Conservation (phyloP, 2,329 filamentous ascomycete species). For the Alternaria atra region DNA sequence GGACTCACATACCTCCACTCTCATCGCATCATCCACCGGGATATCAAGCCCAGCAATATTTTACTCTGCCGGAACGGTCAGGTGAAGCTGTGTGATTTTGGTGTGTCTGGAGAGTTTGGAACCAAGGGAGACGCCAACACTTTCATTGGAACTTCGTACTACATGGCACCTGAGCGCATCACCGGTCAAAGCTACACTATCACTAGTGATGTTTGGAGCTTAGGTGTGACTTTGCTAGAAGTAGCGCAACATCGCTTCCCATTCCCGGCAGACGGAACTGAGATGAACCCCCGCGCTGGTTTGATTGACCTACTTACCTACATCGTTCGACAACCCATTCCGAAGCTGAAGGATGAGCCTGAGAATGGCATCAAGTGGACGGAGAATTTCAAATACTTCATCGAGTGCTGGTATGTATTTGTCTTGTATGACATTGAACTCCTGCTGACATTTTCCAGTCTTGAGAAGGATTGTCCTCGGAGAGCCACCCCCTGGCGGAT, state of each 20-base stretch:
- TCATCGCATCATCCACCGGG: slow-evolving; percentile 96
- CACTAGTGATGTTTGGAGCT: slow-evolving; percentile 97
- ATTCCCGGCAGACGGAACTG: slow-evolving; percentile 94
- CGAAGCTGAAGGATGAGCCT: slow-evolving; percentile 93
- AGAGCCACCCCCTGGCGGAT: slow-evolving; percentile 97
- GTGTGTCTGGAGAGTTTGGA: slow-evolving; percentile 95
- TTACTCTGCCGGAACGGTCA: slow-evolving; percentile 86
- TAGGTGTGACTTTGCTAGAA: slow-evolving; percentile 95
- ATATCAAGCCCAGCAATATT: slow-evolving; percentile 99
- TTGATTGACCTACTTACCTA: slow-evolving; percentile 96
- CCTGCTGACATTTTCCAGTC: slow-evolving; percentile 62
- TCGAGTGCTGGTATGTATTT: slow-evolving; percentile 90
- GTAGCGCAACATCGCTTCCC: slow-evolving; percentile 99
- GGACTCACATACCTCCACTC: slow-evolving; percentile 94
- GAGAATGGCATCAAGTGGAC: slow-evolving; percentile 92
- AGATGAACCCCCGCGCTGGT: slow-evolving; percentile 91
- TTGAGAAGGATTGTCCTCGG: slow-evolving; percentile 89
- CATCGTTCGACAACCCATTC: slow-evolving; percentile 94
- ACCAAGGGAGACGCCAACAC: slow-evolving; percentile 99
- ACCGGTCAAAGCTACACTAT: slow-evolving; percentile 98
- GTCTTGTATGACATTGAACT: neutral
- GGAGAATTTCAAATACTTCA: slow-evolving; percentile 98
- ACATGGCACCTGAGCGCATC: slow-evolving; percentile 98
- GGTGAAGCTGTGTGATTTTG: slow-evolving; percentile 98
- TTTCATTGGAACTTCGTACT: slow-evolving; percentile 98